Base-by-base conservation (phyloP, 306 rosid genomes). In the Vigna unguiculata region DNA sequence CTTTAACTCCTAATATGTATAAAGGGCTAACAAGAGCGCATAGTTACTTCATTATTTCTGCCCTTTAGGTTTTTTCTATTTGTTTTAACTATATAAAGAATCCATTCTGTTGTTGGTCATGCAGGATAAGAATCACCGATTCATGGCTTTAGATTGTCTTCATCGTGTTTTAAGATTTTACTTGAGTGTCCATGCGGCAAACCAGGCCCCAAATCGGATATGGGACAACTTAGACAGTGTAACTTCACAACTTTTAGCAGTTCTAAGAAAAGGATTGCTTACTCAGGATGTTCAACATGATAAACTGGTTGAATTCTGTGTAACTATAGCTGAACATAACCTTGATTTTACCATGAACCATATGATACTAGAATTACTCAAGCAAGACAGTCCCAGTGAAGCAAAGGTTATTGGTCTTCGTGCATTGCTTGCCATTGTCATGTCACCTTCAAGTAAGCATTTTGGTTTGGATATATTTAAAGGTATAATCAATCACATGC, bases 401-500 rank as follows among this genome's bases (percentile, higher is more conserved):
- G 99, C 96, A 8, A 96, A 96, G 88, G 99, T 96, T 78, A 96
- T 96, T 80, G 99, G 98, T 76, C 99, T 96, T 47, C 99, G 98
- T 75, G 91, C 97, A 80, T 89, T 96, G 88, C 98, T 89, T 82
- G 97, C 93, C 72, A 96, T 93, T 79, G 99, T 96, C 69, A 84
- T 87, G 90, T 84, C 92, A 53, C 98, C 98, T 87, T 83, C 94
- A 69, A 89, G 97, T 88, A 90, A 80, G 86, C 87, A 85, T 80
- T 88, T 88, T 73, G 98, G 98, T 68, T 81, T 91, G 91, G 97
- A 92, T 75, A 89, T 87, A 69, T 89, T 92, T 85, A 96, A 82
- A 93, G 99, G 99, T 96, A 77, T 43, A 73, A 28, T 28, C 59
- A 40, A 62, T 73, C 47, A 16, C 81, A 41, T 46, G 38, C 81